phyloP scores from a whole-genome alignment of 257 asterid species.

The Przewalskia tangutica region DNA sequence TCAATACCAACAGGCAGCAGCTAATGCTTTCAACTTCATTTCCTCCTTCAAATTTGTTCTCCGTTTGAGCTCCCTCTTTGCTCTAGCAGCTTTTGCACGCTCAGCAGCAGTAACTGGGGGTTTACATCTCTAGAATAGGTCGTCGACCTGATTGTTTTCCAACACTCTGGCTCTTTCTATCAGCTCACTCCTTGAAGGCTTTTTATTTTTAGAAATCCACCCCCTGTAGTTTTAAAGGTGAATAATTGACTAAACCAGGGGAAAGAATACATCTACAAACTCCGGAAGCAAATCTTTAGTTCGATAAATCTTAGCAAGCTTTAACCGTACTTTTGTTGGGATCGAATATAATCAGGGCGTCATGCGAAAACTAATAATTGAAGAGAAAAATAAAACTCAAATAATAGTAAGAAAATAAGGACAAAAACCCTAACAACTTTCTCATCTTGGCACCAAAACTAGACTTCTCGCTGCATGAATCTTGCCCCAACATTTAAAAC shows the following conservation, averaged over 20 bases:
- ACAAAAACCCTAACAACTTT: background rate
- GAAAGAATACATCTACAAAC: constrained; percentile 4
- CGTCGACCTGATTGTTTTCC: background rate
- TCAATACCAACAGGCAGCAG: constrained; percentile 10
- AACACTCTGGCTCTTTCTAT: constrained; percentile 6
- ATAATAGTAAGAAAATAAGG: too few species aligned
- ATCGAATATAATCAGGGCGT: too few species aligned
- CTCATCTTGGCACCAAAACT: constrained; percentile 7
- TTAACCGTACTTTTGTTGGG: background rate
- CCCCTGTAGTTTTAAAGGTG: background rate
- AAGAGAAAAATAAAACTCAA: too few species aligned
- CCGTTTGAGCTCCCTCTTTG: constrained; percentile 6
- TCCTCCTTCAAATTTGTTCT: background rate
- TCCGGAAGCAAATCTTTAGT: constrained; percentile 3
- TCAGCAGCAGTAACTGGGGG: constrained; percentile 6
- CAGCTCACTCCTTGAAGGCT: background rate
- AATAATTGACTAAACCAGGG: constrained; percentile 3
- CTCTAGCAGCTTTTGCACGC: constrained; percentile 5
- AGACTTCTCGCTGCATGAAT: background rate
- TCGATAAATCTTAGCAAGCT: constrained; percentile 5
- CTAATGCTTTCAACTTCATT: background rate
- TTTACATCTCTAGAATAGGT: background rate
- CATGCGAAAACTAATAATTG: too few species aligned
- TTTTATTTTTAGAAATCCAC: background rate
- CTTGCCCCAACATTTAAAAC: background rate